Evolutionary conservation across 2,329 filamentous ascomycete genomes (phyloP), one percentile per base, ranked within the genome.

Genomic region (Claviceps fusiformis): DNA sequence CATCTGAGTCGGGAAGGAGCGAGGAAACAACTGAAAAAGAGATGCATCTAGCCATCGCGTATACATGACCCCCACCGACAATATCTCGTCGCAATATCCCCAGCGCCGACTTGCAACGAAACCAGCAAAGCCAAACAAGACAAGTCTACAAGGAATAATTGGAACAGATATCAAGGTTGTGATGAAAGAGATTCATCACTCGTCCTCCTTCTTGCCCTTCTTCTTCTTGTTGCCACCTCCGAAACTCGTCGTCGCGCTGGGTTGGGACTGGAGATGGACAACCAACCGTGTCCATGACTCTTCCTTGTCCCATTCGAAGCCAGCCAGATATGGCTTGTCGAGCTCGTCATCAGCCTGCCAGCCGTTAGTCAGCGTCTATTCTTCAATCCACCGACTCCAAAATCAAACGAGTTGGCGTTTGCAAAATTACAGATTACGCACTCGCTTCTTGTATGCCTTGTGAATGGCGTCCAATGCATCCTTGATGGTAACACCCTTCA

Each of bases 391-490:
- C 5, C n/a, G 6, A 37, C 11, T 37, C 35, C 35, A 37, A 13
- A 2, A 37, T 37, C 3, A 37, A 37, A 37, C 11, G 35, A 37
- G 8, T 35, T 2, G 17, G 46, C 17, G n/a, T 19, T 3, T 9
- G 5, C 31, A 33, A 6, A 24, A 50, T 15, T 48, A 70, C 37
- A 6, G n/a, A 50, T 15, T 48, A 70, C 82, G 63, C 73, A 91
- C 92, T 81, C 91, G 86, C 83, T 96, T 96, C 81, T 95, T 95
- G 79, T 89, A 95, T 63, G 87, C 82, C 78, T 95, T 96, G 79
- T 95, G 79, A 73, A 97, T 96, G 65, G 89, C 92, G 70, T 96
- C 91, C 70, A 95, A 70, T 56, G 90, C 90, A 72, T 97, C 92
- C 78, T 96, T 96, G 78, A 97, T 92, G 56, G 92, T 97, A 62